phyloP scores from a whole-genome alignment of 495 filamentous ascomycete species.

The Penicillium simplicissimum region DNA sequence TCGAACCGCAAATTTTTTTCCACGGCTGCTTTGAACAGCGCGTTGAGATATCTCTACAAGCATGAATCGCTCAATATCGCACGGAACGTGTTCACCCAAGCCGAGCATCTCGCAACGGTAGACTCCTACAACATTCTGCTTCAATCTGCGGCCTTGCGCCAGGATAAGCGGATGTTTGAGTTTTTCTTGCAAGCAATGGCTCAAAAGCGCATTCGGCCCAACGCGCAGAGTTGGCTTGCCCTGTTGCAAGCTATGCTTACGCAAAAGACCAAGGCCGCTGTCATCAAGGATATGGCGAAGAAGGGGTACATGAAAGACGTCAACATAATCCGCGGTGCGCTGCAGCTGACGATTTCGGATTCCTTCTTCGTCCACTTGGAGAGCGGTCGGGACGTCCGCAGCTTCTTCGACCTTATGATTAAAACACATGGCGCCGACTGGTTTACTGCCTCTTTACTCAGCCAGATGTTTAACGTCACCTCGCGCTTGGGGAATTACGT shows the following conservation, averaged over 20 bases:
- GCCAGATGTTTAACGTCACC: conserved; percentile 39
- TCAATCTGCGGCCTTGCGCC: conserved; percentile 33
- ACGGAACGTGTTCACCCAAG: conserved; percentile 29
- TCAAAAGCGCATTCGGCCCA: conserved; percentile 36
- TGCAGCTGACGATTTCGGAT: conserved; percentile 37
- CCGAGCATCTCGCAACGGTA: conserved; percentile 39
- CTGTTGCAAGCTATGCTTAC: conserved; percentile 38
- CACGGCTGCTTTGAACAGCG: conserved; percentile 43
- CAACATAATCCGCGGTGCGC: conserved; percentile 21
- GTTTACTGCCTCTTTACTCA: conserved; percentile 36
- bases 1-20: conserved; percentile 32
- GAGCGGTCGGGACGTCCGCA: conserved; percentile 32
- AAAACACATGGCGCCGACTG: conserved; percentile 33
- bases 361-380: conserved; percentile 37
- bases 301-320: conserved; percentile 33
- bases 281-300: conserved; percentile 39
- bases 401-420: conserved; percentile 38
- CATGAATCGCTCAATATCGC: conserved; percentile 32
- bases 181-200: conserved; percentile 37
- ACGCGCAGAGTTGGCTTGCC: conserved; percentile 46
- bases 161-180: conserved; percentile 38
- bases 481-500: conserved; percentile 23
- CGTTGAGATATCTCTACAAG: conserved; percentile 40
- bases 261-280: conserved; percentile 29
- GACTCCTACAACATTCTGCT: conserved; percentile 51